These are phyloP conservation scores for Coprinellus micaceus DNA, from an alignment of 768 basidiomycete species.

Conservation along the genomic window DNA sequence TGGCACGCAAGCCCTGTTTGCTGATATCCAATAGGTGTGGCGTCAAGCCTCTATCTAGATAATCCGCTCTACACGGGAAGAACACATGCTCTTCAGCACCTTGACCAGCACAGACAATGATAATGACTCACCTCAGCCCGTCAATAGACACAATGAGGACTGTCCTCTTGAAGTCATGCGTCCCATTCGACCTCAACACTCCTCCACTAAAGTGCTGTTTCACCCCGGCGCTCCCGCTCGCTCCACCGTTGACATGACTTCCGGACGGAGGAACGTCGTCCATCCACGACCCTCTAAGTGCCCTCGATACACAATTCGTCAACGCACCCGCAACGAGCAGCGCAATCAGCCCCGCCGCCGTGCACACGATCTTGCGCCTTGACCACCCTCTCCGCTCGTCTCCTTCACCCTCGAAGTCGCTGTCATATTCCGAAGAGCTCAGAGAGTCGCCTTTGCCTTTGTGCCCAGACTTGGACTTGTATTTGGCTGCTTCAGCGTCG, in stretches of 20 bases:
- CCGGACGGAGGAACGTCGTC: conserved; percentile 19
- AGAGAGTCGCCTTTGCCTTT: not conserved
- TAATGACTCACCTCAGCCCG: conserved; percentile 59
- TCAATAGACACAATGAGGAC: conserved; percentile 86
- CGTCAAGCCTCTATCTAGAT: conserved; percentile 80
- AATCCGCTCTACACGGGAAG: conserved; percentile 61
- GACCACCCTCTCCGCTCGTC: conserved; percentile 30
- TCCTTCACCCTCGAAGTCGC: not conserved
- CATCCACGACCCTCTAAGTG: conserved; percentile 20
- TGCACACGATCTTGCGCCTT: conserved; percentile 32
- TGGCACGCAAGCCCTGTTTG: conserved; percentile 80
- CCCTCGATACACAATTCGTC: conserved; percentile 1
- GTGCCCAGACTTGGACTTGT: not conserved
- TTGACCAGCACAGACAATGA: not conserved
- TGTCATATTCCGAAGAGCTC: too few species aligned
- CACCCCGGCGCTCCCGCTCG: not conserved
- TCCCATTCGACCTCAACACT: conserved; percentile 68
- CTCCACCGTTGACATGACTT: not conserved
- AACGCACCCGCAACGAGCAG: conserved; percentile 39
- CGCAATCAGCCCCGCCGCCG: conserved; percentile 36
- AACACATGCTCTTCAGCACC: not conserved
- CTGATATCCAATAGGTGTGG: conserved; percentile 80
- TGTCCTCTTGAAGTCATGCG: conserved; percentile 76
- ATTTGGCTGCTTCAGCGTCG: not conserved
- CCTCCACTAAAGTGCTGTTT: conserved; percentile 30